Conservation (phyloP, 345 rosid genomes). For the Hirschfeldia incana region DNA sequence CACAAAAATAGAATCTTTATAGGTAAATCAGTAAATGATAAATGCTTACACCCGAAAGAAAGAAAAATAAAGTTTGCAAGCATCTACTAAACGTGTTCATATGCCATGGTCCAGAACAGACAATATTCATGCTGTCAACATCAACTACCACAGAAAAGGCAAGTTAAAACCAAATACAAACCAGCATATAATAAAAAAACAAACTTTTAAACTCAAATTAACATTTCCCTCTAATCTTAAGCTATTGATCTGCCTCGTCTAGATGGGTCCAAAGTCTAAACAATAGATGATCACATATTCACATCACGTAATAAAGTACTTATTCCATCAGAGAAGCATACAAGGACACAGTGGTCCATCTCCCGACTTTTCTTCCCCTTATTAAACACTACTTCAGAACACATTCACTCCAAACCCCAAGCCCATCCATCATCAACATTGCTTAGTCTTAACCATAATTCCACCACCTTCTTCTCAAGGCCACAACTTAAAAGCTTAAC, state of each 20-base stretch:
- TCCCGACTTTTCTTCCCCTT: conserved; percentile 30
- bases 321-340: conserved; percentile 43
- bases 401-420: conserved; percentile 17
- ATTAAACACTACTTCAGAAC: conserved; percentile 35
- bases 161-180: not conserved
- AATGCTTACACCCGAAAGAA: conserved; percentile 21
- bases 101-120: conserved; percentile 30
- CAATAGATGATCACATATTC: conserved; percentile 23
- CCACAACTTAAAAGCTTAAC: not conserved
- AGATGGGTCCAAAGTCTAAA: conserved; percentile 33
- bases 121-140: conserved; percentile 20
- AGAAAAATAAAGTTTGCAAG: not conserved
- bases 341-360: conserved; percentile 43
- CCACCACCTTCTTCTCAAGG: conserved; percentile 7
- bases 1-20: conserved; percentile 16
- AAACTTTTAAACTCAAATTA: conserved; percentile 5
- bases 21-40: conserved; percentile 14
- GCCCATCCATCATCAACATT: conserved; percentile 15
- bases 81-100: conserved; percentile 18
- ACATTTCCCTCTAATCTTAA: conserved; percentile 13
- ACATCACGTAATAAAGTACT: conserved; percentile 37
- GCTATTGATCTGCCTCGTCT: conserved; percentile 16
- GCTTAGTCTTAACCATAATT: not conserved
- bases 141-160: conserved; percentile 15
- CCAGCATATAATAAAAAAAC: not conserved